A percentile compares a stretch with the other conserved stretches of the same genome.
Evolutionary conservation across 352 stramenopile species (phyloP).

Genomic region (Peronospora farinosa): DNA sequence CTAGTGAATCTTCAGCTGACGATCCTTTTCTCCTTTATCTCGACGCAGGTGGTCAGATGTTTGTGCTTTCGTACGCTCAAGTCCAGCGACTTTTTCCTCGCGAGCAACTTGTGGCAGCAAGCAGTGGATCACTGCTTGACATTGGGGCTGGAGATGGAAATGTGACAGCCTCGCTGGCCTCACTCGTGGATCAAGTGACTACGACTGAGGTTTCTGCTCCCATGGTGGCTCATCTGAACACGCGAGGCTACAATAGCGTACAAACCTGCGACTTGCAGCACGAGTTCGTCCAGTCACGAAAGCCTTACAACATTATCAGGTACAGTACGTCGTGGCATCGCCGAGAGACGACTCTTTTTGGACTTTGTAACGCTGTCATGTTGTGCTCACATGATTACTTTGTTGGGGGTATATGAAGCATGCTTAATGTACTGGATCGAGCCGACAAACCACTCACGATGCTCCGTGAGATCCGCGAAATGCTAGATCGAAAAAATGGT

Average conservation of each 20-base stretch:
- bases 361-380: constrained; percentile 16
- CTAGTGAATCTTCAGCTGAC: background rate
- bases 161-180: constrained; percentile 72
- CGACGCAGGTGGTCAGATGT: constrained; percentile 76
- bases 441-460: constrained; percentile 77
- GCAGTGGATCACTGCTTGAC: constrained; percentile 53
- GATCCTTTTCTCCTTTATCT: constrained; percentile 4
- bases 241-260: constrained; percentile 70
- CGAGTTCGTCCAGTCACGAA: constrained; percentile 51
- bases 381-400: constrained; percentile 14
- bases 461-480: constrained; percentile 61
- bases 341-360: constrained; percentile 14
- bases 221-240: constrained; percentile 75
- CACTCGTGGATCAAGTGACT: constrained; percentile 58
- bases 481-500: constrained; percentile 66
- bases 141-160: constrained; percentile 82
- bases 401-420: constrained; percentile 25
- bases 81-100: constrained; percentile 55
- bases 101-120: constrained; percentile 29
- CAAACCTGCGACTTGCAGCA: constrained; percentile 66
- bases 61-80: constrained; percentile 71
- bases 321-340: constrained; percentile 33
- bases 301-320: constrained; percentile 81
- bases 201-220: constrained; percentile 71
- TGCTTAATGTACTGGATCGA: constrained; percentile 80